phyloP scores from a whole-genome alignment of 1,284 basidiomycete species.

The Malassezia pachydermatis region DNA sequence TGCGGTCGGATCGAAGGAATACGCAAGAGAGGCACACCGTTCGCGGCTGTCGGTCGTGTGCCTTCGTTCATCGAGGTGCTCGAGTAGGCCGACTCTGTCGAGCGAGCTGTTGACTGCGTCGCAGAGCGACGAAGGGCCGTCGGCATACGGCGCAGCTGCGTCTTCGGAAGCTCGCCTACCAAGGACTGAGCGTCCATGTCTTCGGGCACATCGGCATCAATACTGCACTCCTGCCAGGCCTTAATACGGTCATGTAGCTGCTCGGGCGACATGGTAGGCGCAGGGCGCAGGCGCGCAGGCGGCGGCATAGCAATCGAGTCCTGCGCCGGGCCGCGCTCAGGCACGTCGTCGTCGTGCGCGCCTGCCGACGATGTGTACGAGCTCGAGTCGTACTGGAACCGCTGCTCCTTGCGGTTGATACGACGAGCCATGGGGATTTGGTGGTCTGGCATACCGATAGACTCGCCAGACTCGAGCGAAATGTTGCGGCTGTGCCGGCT shows the following conservation, averaged over 20 bases:
- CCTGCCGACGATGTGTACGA: slow-evolving; percentile 9
- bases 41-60: neutral
- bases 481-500: slow-evolving; percentile 6
- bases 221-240: slow-evolving; percentile 15
- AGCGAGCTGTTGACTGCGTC: slow-evolving; percentile 8
- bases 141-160: neutral
- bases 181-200: neutral
- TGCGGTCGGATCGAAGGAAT: slow-evolving; percentile 35
- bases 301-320: neutral
- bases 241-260: slow-evolving; percentile 8
- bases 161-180: neutral
- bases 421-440: slow-evolving; percentile 17
- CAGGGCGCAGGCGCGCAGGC: slow-evolving; percentile 6
- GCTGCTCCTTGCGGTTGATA: slow-evolving; percentile 2
- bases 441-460: slow-evolving; percentile 11
- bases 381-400: slow-evolving; percentile 19
- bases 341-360: slow-evolving; percentile 3
- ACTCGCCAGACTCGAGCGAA: slow-evolving; percentile 9
- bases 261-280: neutral
- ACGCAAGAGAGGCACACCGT: slow-evolving; percentile 10
- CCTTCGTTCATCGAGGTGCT: slow-evolving; percentile 6
- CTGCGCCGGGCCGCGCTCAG: neutral
- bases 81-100: slow-evolving; percentile 9
- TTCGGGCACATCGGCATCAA: neutral
- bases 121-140: neutral